These are phyloP conservation scores for Mortierella sp. DNA, from an alignment of 371 early-diverging fungal genomes.

Conservation along the genomic window DNA sequence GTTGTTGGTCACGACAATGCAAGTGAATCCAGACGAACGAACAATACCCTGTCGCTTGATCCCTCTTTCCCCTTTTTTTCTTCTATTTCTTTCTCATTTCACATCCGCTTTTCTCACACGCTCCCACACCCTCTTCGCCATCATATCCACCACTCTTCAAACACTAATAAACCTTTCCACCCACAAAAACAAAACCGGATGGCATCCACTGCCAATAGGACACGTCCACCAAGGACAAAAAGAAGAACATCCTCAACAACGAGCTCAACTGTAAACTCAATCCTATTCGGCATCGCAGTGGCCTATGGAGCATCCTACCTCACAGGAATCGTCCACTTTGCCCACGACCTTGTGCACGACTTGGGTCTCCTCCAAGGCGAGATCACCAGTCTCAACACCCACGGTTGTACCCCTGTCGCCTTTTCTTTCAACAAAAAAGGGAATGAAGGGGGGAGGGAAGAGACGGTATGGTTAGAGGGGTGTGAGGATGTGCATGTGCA, in stretches of 20 bases:
- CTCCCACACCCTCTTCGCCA: neutral
- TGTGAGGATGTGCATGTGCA: conserved; percentile 64
- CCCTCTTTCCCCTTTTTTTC: neutral
- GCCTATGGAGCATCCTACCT: neutral
- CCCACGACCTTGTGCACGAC: neutral
- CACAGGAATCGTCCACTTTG: neutral
- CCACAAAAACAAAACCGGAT: neutral
- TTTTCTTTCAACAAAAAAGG: neutral
- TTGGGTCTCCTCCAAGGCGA: neutral
- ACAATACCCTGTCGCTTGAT: neutral
- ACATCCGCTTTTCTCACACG: neutral
- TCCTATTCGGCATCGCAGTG: neutral
- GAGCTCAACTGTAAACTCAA: neutral
- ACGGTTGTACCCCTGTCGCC: neutral
- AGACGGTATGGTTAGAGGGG: conserved; percentile 38
- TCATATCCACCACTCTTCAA: neutral
- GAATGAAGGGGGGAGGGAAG: neutral
- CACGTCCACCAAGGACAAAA: neutral
- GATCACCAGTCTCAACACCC: neutral
- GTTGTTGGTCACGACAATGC: neutral
- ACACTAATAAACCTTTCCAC: neutral
- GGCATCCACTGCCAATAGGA: neutral
- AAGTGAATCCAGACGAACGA: neutral
- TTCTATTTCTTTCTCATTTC: neutral
- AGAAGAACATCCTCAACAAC: neutral